Evolutionary conservation across 345 rosid species (phyloP).

Genomic region (Pseudoturritis turrita): DNA sequence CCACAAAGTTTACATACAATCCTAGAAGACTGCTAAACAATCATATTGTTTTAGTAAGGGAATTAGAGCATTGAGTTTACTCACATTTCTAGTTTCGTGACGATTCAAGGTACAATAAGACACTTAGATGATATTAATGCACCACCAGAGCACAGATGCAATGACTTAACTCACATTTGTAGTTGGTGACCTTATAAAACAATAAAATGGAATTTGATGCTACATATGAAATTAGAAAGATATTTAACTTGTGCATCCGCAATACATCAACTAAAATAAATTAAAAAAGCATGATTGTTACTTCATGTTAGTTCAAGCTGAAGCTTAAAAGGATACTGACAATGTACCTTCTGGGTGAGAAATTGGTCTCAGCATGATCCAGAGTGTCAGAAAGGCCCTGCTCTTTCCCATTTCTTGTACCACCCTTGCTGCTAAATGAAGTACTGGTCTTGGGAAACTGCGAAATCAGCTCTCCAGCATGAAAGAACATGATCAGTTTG

Average conservation of each 20-base stretch:
- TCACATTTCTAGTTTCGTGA: not conserved
- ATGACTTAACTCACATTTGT: not conserved
- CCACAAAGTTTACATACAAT: too few species aligned
- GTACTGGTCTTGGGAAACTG: slow-evolving; percentile 97
- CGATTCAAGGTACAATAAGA: slow-evolving; percentile 8
- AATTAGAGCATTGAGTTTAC: not conserved
- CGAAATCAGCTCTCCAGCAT: slow-evolving; percentile 99
- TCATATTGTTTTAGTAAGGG: not conserved
- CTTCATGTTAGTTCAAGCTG: not conserved
- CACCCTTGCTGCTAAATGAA: slow-evolving; percentile 98
- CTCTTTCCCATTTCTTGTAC: slow-evolving; percentile 99
- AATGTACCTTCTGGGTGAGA: slow-evolving; percentile 76
- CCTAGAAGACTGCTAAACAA: slow-evolving; percentile 2
- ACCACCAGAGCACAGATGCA: not conserved
- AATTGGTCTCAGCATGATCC: slow-evolving; percentile 65
- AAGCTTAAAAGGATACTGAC: slow-evolving; percentile 3
- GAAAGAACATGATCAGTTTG: slow-evolving; percentile 10
- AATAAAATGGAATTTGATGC: not conserved
- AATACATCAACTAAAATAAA: not conserved
- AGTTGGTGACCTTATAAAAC: not conserved
- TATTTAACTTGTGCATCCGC: not conserved
- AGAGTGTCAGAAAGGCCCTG: slow-evolving; percentile 60
- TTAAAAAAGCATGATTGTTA: not conserved
- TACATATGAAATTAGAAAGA: slow-evolving; percentile 15
- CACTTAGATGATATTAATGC: slow-evolving; percentile 4